phyloP scores from a whole-genome alignment of 2,329 filamentous ascomycete species.

The Phyllosticta citribraziliensis region DNA sequence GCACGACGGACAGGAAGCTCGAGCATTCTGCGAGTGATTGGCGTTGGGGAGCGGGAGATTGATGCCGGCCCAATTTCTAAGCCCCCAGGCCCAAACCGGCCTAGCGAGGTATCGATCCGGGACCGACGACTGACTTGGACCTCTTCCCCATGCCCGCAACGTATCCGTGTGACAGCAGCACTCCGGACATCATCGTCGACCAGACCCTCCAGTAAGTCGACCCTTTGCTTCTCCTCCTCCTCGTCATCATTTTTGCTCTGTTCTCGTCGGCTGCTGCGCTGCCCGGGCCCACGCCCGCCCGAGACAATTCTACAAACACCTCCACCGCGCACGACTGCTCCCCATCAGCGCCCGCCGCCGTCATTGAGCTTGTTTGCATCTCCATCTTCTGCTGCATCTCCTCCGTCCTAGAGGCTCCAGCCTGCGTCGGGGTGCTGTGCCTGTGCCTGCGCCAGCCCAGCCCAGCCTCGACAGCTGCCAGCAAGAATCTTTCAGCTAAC shows the following conservation, averaged over 20 bases:
- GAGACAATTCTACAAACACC: too few species aligned
- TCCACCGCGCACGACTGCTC: slow-evolving; percentile 2
- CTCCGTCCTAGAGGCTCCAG: not conserved
- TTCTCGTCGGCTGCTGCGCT: not conserved
- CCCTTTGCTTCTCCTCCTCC: not conserved
- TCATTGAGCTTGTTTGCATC: slow-evolving; percentile 3
- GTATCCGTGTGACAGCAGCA: slow-evolving; percentile 4
- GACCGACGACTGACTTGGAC: slow-evolving; percentile 9
- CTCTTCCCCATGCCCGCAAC: slow-evolving; percentile 10
- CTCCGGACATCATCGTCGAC: not conserved
- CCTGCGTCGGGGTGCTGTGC: not conserved
- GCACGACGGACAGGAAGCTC: not conserved
- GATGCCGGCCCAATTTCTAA: slow-evolving; percentile 9
- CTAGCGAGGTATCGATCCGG: slow-evolving; percentile 1
- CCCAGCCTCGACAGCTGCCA: not conserved
- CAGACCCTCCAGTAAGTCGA: not conserved
- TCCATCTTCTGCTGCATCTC: not conserved
- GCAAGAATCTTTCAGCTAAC: slow-evolving; percentile 11
- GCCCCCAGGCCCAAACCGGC: slow-evolving; percentile 6
- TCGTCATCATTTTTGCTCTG: not conserved
- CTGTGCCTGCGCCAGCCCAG: not conserved
- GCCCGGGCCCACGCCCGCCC: too few species aligned
- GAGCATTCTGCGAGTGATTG: not conserved
- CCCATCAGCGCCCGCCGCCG: slow-evolving; percentile 5
- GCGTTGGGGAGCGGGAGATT: slow-evolving; percentile 4